Conservation (phyloP, 768 basidiomycete genomes). For the Tylopilus felleus region DNA sequence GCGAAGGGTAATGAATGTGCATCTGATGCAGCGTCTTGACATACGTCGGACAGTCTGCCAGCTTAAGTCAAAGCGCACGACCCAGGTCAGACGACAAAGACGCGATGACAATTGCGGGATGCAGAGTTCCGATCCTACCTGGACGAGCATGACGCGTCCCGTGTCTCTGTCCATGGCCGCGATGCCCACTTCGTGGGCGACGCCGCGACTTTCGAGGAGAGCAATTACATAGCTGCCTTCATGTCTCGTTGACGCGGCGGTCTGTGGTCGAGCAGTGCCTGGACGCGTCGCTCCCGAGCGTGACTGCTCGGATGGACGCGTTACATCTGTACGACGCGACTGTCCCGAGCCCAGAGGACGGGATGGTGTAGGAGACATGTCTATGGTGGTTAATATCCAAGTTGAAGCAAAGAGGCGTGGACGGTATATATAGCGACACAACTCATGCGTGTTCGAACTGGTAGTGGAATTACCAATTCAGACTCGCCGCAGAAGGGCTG, state of each 20-base stretch:
- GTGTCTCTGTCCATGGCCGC: conserved; percentile 82
- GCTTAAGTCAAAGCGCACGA: conserved; percentile 45
- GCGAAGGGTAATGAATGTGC: conserved; percentile 67
- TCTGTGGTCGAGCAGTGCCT: conserved; percentile 55
- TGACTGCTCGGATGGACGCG: conserved; percentile 54
- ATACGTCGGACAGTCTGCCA: conserved; percentile 85
- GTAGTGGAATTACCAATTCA: neutral
- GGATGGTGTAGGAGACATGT: conserved; percentile 13
- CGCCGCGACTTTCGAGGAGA: conserved; percentile 71
- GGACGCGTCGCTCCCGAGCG: conserved; percentile 42
- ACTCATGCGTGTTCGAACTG: no score
- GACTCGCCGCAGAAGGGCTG: neutral
- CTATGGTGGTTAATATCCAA: neutral
- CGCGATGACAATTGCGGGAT: neutral
- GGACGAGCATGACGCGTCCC: conserved; percentile 70
- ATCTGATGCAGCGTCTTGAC: conserved; percentile 86
- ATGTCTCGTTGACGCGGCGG: conserved; percentile 53
- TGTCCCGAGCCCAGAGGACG: conserved; percentile 12
- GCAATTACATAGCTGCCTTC: conserved; percentile 67
- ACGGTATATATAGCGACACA: no score
- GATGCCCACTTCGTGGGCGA: conserved; percentile 82
- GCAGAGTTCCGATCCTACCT: conserved; percentile 44
- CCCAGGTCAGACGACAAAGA: neutral
- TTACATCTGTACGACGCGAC: conserved; percentile 13
- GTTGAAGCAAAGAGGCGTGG: neutral